These are phyloP conservation scores for Panellus pusillus DNA, from an alignment of 768 basidiomycete genomes.

Conservation along the genomic window DNA sequence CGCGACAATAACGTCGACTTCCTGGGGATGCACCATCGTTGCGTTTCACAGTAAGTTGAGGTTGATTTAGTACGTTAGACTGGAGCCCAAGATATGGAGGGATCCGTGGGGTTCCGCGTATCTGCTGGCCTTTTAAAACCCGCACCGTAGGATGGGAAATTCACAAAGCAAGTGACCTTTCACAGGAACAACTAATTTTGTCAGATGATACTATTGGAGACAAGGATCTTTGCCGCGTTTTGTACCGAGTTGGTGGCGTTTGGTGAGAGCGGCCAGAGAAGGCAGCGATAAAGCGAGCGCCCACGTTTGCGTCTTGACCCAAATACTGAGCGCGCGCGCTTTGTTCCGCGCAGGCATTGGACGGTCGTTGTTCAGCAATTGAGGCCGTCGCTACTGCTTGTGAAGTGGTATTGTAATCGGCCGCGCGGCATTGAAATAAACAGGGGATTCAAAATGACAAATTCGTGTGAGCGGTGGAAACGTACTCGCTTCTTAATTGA, in stretches of 20 bases:
- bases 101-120: slow-evolving; percentile 5
- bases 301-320: slow-evolving; percentile 7
- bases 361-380: not conserved
- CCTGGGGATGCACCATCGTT: slow-evolving; percentile 57
- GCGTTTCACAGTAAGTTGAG: not conserved
- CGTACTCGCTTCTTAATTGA: slow-evolving; percentile 13
- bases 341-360: not conserved
- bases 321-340: not conserved
- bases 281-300: slow-evolving; percentile 6
- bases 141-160: slow-evolving; percentile 12
- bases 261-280: slow-evolving; percentile 17
- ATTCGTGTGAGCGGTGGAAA: slow-evolving; percentile 4
- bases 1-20: slow-evolving; percentile 71
- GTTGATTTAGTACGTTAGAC: not conserved
- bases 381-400: not conserved
- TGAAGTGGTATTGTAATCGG: slow-evolving; percentile 1
- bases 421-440: not conserved
- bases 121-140: slow-evolving; percentile 11
- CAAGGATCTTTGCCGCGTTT: slow-evolving; percentile 7
- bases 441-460: slow-evolving; percentile 4
- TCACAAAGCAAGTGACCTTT: slow-evolving; percentile 12
- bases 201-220: slow-evolving; percentile 20
- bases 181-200: slow-evolving; percentile 1
- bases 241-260: slow-evolving; percentile 7
- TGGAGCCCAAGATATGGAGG: slow-evolving; percentile 4